phyloP scores from a whole-genome alignment of 2,329 filamentous ascomycete species.

The Sporothrix variecibatus region DNA sequence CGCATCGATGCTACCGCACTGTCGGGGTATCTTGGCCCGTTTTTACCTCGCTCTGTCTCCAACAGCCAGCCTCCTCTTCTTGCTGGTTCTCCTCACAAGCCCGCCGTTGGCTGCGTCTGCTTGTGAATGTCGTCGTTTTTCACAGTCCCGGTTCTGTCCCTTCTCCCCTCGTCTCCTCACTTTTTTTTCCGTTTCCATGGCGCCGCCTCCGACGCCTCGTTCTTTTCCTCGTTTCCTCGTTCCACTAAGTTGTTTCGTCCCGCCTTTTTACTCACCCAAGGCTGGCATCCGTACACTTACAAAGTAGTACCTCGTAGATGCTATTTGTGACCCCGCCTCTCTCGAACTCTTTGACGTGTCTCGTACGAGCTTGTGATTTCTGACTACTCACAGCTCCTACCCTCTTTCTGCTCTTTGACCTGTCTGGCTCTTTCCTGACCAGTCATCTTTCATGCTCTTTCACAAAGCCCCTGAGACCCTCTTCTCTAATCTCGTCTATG shows the following conservation, averaged over 20 bases:
- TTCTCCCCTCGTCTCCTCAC: background rate
- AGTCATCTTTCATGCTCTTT: conserved; percentile 5
- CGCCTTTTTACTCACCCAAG: conserved; percentile 4
- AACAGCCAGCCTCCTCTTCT: background rate
- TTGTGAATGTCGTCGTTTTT: background rate
- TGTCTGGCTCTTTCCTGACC: background rate
- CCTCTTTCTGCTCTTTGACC: background rate
- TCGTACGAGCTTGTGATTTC: conserved; percentile 14
- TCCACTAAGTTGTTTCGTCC: conserved; percentile 4
- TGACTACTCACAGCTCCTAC: background rate
- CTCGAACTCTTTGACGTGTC: background rate
- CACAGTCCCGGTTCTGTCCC: background rate
- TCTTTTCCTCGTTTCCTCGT: conserved; percentile 4
- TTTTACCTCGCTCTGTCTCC: background rate
- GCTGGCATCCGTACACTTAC: background rate
- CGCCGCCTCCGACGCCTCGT: background rate
- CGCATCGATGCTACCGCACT: conserved; percentile 21
- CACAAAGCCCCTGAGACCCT: background rate
- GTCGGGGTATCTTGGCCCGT: background rate
- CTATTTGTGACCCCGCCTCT: background rate
- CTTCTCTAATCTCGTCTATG: background rate
- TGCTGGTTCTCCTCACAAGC: background rate
- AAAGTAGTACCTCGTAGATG: no score
- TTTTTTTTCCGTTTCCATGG: background rate
- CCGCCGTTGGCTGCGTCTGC: background rate